Evolutionary conservation across 2,329 filamentous ascomycete species (phyloP), one percentile per base, ranked within the genome.

Genomic region (Corynespora cassiicola): DNA sequence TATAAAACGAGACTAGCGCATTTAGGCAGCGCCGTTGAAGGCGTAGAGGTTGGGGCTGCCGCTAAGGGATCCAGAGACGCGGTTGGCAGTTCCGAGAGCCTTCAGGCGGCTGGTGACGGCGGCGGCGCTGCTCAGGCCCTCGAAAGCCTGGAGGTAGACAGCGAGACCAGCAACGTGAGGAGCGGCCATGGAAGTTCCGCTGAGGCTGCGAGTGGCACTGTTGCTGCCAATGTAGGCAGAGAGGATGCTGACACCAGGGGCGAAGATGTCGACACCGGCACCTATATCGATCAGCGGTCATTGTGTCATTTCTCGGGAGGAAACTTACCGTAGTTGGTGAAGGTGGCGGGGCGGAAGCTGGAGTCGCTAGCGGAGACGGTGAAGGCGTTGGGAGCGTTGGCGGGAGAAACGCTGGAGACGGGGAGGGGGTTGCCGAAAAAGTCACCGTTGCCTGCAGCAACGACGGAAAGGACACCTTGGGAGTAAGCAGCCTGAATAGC

Each of bases 91-190:
- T 24, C 33, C 50, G 6, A 56, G 45, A n/a, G 33, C 42, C 42
- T 50, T 49, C 20, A 56, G 28, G 16, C 51, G 49, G 29, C 16
- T 16, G n/a, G 46, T 37, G 9, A 53, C 31, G 5, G 46, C 49
- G 22, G 40, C 43, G 24, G 53, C 38, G n/a, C 36, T 44, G 6
- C 20, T 31, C 22, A 48, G 29, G 5, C 54, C 57, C 42, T 75
- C 69, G 29, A 76, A 65, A 17, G 65, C 63, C 72, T 86, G 82
- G 28, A 87, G 71, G 67, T 87, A 87, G 26, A 82, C 82, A 12
- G 79, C 81, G 7, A 87, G 74, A 43, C 85, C 85, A 27, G 79
- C 77, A 36, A 87, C 74, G 61, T 87, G 84, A 6, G 84, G 85
- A 11, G 77, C 77, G 24, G 84, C 84, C 81, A 84, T 84, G 36